Base-by-base conservation (phyloP, 257 asterid species). In the Asclepias syriaca region DNA sequence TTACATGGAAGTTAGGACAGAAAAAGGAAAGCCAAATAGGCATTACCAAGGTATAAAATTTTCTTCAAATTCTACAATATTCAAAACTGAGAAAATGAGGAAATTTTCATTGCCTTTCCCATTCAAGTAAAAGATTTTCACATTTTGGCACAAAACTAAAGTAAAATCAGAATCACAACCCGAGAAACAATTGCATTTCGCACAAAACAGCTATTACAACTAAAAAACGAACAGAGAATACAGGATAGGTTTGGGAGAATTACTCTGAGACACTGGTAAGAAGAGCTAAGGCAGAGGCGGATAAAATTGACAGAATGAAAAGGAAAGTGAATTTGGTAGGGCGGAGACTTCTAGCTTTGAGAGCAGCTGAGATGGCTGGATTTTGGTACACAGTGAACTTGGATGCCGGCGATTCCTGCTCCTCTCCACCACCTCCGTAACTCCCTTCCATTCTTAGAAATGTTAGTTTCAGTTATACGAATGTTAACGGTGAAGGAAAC, bases 281-380 rank as follows among this genome's bases (percentile, higher is more conserved):
- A 66, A 91, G 84, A 16, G 90, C 71, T 59, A 84, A 5, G 18
- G 77, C 77, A 54, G 98, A 84, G 51, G 85, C 91, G 11, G 86
- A 77, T 55, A 77, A 79, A 75, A 87, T 60, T 12, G 88, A 81
- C 32, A 91, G 66, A 64, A 88, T 81, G 82, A 79, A 85, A 48
- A 87, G 50, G 83, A 91, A 74, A 48, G 89, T 81, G 68, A 85
- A 76, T 67, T 80, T 82, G 69, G 84, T 71, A 53, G 94, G 95
- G 61, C 94, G 98, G 75, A 84, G 86, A 74, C 96, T 89, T 82
- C 71, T 84, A 78, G 96, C 81, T 61, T 95, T 89, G 70, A 91
- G 86, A 57, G 96, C 97, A 66, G 97, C 93, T 68, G 97, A 91
- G 73, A 93, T 83, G 32, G 94, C 89, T 14, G 96, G 87, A 74